Percentiles rank a stretch among this genome's conserved stretches.
Conservation (phyloP, 768 basidiomycete genomes). For the Rossbeevera mucosa region DNA sequence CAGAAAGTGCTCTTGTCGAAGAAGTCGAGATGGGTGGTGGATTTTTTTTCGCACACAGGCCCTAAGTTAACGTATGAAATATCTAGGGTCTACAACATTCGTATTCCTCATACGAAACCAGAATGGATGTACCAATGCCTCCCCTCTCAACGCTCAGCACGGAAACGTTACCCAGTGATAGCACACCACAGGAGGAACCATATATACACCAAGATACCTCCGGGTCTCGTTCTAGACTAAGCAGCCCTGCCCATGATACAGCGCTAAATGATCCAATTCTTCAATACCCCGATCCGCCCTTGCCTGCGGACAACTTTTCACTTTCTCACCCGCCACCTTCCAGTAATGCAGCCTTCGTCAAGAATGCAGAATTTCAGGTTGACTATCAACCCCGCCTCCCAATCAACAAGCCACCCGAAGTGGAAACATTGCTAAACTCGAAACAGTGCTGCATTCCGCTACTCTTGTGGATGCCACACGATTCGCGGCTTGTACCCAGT, state of each 20-base stretch:
- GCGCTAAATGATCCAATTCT: not conserved
- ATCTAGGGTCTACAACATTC: conserved; percentile 3
- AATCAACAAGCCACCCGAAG: conserved; percentile 37
- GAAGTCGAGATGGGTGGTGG: conserved; percentile 12
- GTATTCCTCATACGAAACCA: not conserved
- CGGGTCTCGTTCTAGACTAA: not conserved
- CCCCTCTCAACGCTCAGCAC: not conserved
- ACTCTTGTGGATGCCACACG: conserved; percentile 36
- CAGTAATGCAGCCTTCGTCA: not conserved
- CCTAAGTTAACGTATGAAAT: conserved; percentile 8
- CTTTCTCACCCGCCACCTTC: not conserved
- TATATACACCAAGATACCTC: not conserved
- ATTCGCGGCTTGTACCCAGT: conserved; percentile 23
- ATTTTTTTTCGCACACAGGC: not conserved
- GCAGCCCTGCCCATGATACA: not conserved
- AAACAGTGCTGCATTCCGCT: conserved; percentile 37
- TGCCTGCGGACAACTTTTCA: not conserved
- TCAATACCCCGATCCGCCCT: not conserved
- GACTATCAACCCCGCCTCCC: conserved; percentile 12
- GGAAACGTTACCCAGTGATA: not conserved
- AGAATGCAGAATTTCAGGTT: not conserved
- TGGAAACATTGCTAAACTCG: conserved; percentile 38
- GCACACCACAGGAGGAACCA: not conserved
- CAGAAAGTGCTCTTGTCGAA: not conserved
- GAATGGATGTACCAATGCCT: not conserved